These are phyloP conservation scores for Boletellus sp. DNA, from an alignment of 768 basidiomycete species.

Conservation along the genomic window DNA sequence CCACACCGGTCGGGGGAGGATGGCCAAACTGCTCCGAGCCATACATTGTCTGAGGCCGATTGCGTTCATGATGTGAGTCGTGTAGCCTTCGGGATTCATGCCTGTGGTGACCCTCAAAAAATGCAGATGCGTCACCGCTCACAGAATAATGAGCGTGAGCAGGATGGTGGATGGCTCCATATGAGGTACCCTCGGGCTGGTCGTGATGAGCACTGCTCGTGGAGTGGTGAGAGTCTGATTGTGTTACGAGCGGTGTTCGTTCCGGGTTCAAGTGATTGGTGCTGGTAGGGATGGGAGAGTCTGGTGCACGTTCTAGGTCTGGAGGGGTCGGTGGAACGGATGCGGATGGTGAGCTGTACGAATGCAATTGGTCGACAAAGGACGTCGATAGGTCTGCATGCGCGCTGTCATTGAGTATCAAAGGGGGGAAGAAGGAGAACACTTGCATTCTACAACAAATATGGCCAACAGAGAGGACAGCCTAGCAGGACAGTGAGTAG, in stretches of 20 bases:
- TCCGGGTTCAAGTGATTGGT: slow-evolving; percentile 12
- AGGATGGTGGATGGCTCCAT: slow-evolving; percentile 14
- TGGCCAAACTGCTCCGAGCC: slow-evolving; percentile 11
- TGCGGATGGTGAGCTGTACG: slow-evolving; percentile 51
- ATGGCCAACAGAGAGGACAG: slow-evolving; percentile 63
- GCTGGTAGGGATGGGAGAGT: slow-evolving; percentile 2
- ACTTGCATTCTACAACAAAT: slow-evolving; percentile 78
- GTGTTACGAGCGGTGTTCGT: slow-evolving; percentile 15
- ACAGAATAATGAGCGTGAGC: background rate
- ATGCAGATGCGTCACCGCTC: slow-evolving; percentile 3
- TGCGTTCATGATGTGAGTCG: slow-evolving; percentile 28
- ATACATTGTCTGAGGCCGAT: slow-evolving; percentile 21
- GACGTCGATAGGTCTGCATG: slow-evolving; percentile 67
- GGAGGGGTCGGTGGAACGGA: slow-evolving; percentile 33
- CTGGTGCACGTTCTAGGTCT: slow-evolving; percentile 2
- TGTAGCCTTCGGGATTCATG: slow-evolving; percentile 30
- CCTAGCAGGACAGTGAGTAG: slow-evolving; percentile 33
- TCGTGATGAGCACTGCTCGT: background rate
- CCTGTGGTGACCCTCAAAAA: slow-evolving; percentile 37
- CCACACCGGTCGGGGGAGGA: background rate
- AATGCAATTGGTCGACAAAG: slow-evolving; percentile 69
- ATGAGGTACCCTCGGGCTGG: slow-evolving; percentile 8
- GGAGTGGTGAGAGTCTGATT: background rate
- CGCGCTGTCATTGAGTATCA: background rate
- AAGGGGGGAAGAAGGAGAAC: background rate